A percentile compares a stretch with the other conserved stretches of the same genome.
Conservation (phyloP, 2,329 filamentous ascomycete genomes). For the Botryotinia globosa region DNA sequence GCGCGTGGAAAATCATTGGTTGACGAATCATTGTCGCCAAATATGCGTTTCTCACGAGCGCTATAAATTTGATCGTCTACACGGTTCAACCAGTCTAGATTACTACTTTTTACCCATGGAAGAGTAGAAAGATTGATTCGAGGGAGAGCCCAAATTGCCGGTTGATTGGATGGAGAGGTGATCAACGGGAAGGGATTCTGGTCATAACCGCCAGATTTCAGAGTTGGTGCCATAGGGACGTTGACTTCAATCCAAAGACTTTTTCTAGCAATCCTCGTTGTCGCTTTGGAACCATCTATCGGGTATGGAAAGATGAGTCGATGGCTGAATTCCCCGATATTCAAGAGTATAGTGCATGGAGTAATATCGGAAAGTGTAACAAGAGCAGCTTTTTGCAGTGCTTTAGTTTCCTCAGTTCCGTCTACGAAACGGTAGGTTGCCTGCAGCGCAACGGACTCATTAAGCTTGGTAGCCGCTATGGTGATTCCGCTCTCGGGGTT, state of each 20-base stretch:
- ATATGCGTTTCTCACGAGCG: not conserved
- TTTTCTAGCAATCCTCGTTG: slow-evolving; percentile 2
- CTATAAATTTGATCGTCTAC: not conserved
- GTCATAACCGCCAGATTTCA: slow-evolving; percentile 11
- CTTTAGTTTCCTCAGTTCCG: slow-evolving; percentile 6
- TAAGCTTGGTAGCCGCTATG: not conserved
- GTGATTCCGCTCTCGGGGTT: not conserved
- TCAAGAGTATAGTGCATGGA: slow-evolving; percentile 13
- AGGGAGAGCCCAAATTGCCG: not conserved
- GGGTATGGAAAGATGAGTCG: slow-evolving; percentile 8
- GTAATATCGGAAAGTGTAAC: slow-evolving; percentile 6
- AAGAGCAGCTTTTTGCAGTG: slow-evolving; percentile 1
- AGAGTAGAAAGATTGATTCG: not conserved
- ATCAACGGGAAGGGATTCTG: not conserved
- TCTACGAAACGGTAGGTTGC: not conserved
- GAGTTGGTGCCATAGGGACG: not conserved
- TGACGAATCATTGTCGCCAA: not conserved
- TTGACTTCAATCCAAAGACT: slow-evolving; percentile 16
- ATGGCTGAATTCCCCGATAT: slow-evolving; percentile 5
- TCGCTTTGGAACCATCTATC: slow-evolving; percentile 5
- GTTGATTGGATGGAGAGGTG: not conserved
- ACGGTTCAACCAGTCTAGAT: not conserved
- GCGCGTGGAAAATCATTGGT: not conserved
- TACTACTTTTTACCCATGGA: not conserved
- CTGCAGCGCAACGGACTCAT: not conserved